These are phyloP conservation scores for Handroanthus guayacan DNA, from an alignment of 257 asterid genomes.

Conservation along the genomic window DNA sequence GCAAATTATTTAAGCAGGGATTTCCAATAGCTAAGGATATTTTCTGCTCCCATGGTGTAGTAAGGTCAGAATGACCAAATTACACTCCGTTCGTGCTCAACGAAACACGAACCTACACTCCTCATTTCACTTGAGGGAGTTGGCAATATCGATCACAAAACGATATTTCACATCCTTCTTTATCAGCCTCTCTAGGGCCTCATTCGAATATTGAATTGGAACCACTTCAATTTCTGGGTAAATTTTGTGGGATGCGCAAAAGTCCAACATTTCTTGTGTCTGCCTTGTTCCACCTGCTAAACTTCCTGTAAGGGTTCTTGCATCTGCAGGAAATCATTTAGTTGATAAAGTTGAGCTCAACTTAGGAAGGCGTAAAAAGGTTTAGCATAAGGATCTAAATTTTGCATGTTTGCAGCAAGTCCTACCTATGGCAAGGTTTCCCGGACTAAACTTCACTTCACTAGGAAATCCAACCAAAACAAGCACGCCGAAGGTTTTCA, in stretches of 20 bases:
- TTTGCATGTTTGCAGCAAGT: conserved; percentile 2
- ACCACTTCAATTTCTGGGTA: conserved; percentile 81
- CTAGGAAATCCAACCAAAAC: conserved; percentile 83
- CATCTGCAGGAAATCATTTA: conserved; percentile 46
- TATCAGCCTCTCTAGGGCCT: conserved; percentile 80
- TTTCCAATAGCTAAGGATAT: too few relatives aligned
- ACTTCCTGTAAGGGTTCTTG: conserved; percentile 71
- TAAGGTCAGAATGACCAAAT: too few relatives aligned
- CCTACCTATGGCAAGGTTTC: conserved; percentile 58
- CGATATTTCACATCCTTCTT: conserved; percentile 61
- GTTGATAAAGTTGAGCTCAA: neutral
- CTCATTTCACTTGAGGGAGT: too few relatives aligned
- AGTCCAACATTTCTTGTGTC: conserved; percentile 86
- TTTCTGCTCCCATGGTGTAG: too few relatives aligned
- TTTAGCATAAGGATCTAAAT: too few relatives aligned
- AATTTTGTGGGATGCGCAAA: conserved; percentile 82
- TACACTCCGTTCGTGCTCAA: too few relatives aligned
- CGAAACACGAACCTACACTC: too few relatives aligned
- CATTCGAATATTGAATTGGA: conserved; percentile 75
- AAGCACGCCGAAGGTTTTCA: conserved; percentile 80
- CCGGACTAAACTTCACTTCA: conserved; percentile 71
- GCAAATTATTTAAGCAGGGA: too few relatives aligned
- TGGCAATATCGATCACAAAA: too few relatives aligned
- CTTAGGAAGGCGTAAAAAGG: neutral
- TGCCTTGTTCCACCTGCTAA: conserved; percentile 79